Evolutionary conservation across 805 yeast species (phyloP).

Genomic region (Kuraishia molischiana): DNA sequence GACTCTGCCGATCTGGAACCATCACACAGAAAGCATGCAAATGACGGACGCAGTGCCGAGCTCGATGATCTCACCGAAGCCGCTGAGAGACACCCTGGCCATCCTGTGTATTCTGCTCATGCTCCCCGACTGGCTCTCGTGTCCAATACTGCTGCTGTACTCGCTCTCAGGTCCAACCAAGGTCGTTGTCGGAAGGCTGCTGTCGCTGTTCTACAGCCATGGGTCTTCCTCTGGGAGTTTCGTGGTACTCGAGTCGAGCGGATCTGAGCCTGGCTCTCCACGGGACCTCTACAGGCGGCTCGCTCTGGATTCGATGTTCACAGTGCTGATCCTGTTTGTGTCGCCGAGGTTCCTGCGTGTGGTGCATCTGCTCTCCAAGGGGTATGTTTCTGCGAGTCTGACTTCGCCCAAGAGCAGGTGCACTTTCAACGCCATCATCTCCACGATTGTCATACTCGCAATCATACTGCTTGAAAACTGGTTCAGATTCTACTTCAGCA

Average conservation of each 20-base stretch:
- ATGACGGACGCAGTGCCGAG: slow-evolving; percentile 5
- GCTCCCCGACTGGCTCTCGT: slow-evolving; percentile 14
- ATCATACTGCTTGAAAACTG: neutral
- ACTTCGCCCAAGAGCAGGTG: slow-evolving; percentile 19
- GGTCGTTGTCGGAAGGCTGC: slow-evolving; percentile 5
- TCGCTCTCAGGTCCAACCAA: slow-evolving; percentile 6
- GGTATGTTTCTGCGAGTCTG: slow-evolving; percentile 22
- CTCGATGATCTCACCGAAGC: slow-evolving; percentile 16
- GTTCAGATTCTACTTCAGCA: slow-evolving; percentile 1
- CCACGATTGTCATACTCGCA: slow-evolving; percentile 1
- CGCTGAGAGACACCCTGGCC: slow-evolving; percentile 22
- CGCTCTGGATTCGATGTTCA: neutral
- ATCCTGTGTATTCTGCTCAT: slow-evolving; percentile 18
- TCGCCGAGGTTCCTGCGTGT: slow-evolving; percentile 11
- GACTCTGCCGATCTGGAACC: no score
- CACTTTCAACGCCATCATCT: slow-evolving; percentile 16
- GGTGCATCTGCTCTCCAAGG: slow-evolving; percentile 19
- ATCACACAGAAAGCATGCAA: no score
- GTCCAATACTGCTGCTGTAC: slow-evolving; percentile 4
- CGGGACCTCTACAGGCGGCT: neutral
- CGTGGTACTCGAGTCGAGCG: neutral
- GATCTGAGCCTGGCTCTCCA: neutral
- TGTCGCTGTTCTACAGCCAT: slow-evolving; percentile 4
- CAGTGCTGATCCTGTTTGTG: neutral
- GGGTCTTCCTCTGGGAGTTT: neutral